Percentiles rank a stretch among this genome's conserved stretches.
These are phyloP conservation scores for Hondaea fermentalgiana DNA, from an alignment of 108 stramenopile species.

Conservation along the genomic window DNA sequence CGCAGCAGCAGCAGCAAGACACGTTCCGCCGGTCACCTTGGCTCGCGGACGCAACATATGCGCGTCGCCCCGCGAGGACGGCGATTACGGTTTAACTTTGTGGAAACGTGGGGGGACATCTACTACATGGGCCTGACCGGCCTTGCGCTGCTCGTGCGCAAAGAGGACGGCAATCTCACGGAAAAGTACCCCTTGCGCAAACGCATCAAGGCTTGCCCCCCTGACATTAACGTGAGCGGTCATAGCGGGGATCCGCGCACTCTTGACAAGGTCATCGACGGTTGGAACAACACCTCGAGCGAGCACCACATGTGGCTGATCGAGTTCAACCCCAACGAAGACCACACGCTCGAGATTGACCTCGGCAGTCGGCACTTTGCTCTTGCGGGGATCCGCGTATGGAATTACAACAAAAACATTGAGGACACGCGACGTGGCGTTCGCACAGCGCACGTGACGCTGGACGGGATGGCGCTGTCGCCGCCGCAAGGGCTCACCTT, in stretches of 20 bases:
- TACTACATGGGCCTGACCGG: conserved; percentile 8
- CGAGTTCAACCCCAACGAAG: background rate
- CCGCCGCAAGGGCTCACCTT: background rate
- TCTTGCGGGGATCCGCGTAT: background rate
- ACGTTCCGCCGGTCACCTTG: background rate
- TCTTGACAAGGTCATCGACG: conserved; percentile 1
- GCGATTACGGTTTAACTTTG: background rate
- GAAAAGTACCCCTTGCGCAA: background rate
- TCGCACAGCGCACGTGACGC: background rate
- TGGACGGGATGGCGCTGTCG: background rate
- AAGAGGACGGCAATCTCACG: background rate
- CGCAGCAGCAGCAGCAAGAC: background rate
- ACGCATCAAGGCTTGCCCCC: background rate
- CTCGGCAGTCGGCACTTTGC: background rate
- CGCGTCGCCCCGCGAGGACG: background rate
- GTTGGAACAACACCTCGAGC: background rate
- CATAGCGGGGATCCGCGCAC: conserved; percentile 10
- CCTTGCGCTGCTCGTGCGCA: background rate
- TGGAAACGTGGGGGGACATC: background rate
- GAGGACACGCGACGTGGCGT: conserved; percentile 6
- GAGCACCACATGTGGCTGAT: conserved; percentile 19
- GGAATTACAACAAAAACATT: background rate
- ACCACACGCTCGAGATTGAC: background rate
- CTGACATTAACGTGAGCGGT: background rate
- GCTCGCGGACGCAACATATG: background rate